Evolutionary conservation across 176 grass and related monocot species (phyloP).

Genomic region (Triticum monococcum): DNA sequence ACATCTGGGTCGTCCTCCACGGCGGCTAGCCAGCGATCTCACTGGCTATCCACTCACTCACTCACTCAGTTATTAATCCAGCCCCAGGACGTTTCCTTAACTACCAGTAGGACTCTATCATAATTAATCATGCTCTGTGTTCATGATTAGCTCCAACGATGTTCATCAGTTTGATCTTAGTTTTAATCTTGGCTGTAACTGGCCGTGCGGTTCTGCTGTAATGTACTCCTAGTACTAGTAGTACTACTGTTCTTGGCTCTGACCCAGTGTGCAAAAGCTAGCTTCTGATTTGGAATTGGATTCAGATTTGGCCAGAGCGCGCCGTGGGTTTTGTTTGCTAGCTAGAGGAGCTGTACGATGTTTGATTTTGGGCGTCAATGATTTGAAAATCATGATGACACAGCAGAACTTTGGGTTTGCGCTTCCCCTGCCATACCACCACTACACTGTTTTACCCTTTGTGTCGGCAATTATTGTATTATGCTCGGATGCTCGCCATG

Average conservation of each 20-base stretch:
- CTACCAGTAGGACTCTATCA: background rate
- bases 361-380: conserved; percentile 45
- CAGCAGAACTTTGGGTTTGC: background rate
- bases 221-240: background rate
- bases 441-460: background rate
- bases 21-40: conserved; percentile 22
- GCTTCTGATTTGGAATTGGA: conserved; percentile 35
- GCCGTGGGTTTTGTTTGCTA: conserved; percentile 30
- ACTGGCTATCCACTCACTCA: background rate
- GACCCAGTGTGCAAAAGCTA: background rate
- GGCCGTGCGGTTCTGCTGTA: background rate
- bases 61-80: background rate
- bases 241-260: conserved; percentile 3
- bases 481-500: background rate
- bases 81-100: background rate
- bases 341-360: background rate
- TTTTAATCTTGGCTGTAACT: background rate
- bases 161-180: background rate
- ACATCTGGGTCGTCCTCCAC: conserved; percentile 83
- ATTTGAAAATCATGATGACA: conserved; percentile 27
- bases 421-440: background rate
- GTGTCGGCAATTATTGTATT: conserved; percentile 9
- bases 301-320: conserved; percentile 26
- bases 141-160: background rate
- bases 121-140: background rate